phyloP scores from a whole-genome alignment of 2,329 filamentous ascomycete genomes.

The Stemphylium lycopersici region DNA sequence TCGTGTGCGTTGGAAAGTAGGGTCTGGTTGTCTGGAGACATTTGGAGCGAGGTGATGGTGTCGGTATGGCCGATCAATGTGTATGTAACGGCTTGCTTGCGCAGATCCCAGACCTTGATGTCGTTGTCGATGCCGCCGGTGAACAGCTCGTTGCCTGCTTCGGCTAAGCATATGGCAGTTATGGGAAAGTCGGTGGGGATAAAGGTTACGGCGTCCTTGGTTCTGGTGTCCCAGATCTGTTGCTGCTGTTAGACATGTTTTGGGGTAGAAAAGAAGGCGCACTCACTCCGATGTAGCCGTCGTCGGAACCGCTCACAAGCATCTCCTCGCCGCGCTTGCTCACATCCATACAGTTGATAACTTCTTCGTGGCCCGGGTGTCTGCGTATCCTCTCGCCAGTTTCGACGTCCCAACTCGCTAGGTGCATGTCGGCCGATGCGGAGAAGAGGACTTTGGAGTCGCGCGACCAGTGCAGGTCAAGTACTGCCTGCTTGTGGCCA shows the following conservation, averaged over 20 bases:
- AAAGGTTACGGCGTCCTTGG: conserved; percentile 85
- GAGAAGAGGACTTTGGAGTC: conserved; percentile 91
- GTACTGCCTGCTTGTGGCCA: conserved; percentile 87
- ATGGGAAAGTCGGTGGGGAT: conserved; percentile 92
- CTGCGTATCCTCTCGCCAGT: conserved; percentile 90
- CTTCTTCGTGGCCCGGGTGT: conserved; percentile 91
- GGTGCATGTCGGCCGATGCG: conserved; percentile 88
- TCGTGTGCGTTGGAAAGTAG: conserved; percentile 93
- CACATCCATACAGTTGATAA: conserved; percentile 91
- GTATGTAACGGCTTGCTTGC: conserved; percentile 88
- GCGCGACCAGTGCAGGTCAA: conserved; percentile 95
- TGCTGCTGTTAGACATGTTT: conserved; percentile 22
- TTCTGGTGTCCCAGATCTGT: conserved; percentile 87
- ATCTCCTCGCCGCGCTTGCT: conserved; percentile 90
- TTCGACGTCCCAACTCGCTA: conserved; percentile 94
- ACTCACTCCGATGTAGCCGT: conserved; percentile 78
- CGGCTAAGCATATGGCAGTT: conserved; percentile 87
- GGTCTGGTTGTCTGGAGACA: conserved; percentile 93
- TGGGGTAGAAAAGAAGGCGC: background rate
- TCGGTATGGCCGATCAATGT: conserved; percentile 88
- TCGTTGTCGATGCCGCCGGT: conserved; percentile 96
- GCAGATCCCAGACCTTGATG: conserved; percentile 95
- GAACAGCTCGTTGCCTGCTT: conserved; percentile 94
- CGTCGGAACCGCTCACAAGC: conserved; percentile 88
- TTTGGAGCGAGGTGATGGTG: conserved; percentile 84